phyloP scores from a whole-genome alignment of 1,139 yeast genomes.

The Hemisphaericaspora xylanilytica region DNA sequence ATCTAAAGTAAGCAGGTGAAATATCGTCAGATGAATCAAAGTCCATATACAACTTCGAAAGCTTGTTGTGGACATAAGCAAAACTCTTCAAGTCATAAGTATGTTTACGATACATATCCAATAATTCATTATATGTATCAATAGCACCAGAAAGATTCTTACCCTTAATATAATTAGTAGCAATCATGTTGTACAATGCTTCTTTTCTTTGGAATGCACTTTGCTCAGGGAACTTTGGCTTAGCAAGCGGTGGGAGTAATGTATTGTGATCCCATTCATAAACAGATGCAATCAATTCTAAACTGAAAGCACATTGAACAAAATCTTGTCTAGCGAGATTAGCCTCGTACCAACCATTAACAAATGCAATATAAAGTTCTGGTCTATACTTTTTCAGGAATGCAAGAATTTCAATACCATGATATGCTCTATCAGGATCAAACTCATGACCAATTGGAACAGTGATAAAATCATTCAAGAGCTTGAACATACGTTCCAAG shows the following conservation, averaged over 20 bases:
- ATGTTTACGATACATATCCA: slow-evolving; percentile 69
- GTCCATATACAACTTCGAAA: slow-evolving; percentile 65
- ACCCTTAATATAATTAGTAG: slow-evolving; percentile 69
- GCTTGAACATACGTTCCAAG: slow-evolving; percentile 61
- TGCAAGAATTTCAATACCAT: slow-evolving; percentile 72
- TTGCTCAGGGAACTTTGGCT: slow-evolving; percentile 77
- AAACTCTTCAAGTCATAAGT: slow-evolving; percentile 78
- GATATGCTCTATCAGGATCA: slow-evolving; percentile 84
- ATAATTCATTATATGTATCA: slow-evolving; percentile 72
- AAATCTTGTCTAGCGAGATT: slow-evolving; percentile 59
- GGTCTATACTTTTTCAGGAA: slow-evolving; percentile 79
- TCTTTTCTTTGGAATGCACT: slow-evolving; percentile 82
- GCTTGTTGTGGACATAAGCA: slow-evolving; percentile 66
- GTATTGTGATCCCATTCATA: slow-evolving; percentile 72
- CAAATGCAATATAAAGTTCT: slow-evolving; percentile 74
- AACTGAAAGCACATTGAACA: slow-evolving; percentile 81
- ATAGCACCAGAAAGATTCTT: slow-evolving; percentile 75
- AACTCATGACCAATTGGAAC: slow-evolving; percentile 84
- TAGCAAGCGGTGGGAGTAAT: slow-evolving; percentile 53
- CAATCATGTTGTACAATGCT: slow-evolving; percentile 66
- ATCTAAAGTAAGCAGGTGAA: slow-evolving; percentile 77
- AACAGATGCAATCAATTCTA: slow-evolving; percentile 75
- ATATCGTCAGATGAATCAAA: slow-evolving; percentile 71
- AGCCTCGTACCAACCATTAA: slow-evolving; percentile 70
- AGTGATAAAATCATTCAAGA: slow-evolving; percentile 63